Conservation (phyloP, 768 basidiomycete genomes). For the Brasilioporus rufonigricans region DNA sequence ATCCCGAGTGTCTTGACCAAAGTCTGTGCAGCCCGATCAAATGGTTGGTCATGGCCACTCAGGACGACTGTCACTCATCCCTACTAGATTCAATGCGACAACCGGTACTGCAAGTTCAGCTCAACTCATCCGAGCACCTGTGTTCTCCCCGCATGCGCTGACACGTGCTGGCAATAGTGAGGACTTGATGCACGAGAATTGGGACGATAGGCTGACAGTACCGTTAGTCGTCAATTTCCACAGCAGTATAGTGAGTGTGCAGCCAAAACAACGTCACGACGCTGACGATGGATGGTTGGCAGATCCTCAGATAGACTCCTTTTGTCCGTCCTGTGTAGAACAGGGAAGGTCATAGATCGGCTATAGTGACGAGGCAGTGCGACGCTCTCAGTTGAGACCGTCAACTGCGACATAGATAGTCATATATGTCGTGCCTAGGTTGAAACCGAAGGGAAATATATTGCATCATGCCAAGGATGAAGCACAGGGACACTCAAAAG, state of each 20-base stretch:
- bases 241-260: slow-evolving; percentile 59
- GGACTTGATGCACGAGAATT: slow-evolving; percentile 25
- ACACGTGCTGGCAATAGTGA: slow-evolving; percentile 78
- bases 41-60: slow-evolving; percentile 40
- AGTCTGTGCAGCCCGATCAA: slow-evolving; percentile 50
- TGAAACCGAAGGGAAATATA: background rate
- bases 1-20: slow-evolving; percentile 11
- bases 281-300: slow-evolving; percentile 14
- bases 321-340: slow-evolving; percentile 32
- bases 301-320: slow-evolving; percentile 37
- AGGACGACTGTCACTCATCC: slow-evolving; percentile 13
- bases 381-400: slow-evolving; percentile 23
- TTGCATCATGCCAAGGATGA: slow-evolving; percentile 1
- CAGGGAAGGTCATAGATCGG: slow-evolving; percentile 3
- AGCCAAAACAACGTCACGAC: slow-evolving; percentile 5
- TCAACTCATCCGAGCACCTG: slow-evolving; percentile 58
- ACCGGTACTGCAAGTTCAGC: slow-evolving; percentile 71
- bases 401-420: slow-evolving; percentile 16
- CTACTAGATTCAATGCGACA: slow-evolving; percentile 61
- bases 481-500: background rate
- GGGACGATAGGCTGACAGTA: slow-evolving; percentile 22
- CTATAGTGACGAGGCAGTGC: slow-evolving; percentile 3
- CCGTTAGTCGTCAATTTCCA: slow-evolving; percentile 63
- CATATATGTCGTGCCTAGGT: slow-evolving; percentile 10
- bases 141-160: slow-evolving; percentile 50